Base-by-base conservation (phyloP, 805 yeast genomes). In the Candida sphagnicola region DNA sequence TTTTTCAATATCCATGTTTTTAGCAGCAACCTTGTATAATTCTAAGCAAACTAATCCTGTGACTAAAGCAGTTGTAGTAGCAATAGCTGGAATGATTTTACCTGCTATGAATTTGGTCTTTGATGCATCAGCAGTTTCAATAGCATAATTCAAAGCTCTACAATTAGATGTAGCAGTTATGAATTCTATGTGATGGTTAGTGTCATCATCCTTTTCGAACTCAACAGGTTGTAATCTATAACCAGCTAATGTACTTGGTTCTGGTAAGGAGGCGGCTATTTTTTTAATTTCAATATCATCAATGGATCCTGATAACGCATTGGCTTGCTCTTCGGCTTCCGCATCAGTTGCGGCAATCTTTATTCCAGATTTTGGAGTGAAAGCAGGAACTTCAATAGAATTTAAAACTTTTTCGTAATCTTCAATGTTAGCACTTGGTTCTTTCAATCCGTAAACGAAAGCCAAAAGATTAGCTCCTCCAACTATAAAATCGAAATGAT, bases 81-180 rank as follows among this genome's bases (percentile, higher is more conserved):
- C 99, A 70, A 93, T 93, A 15, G 99, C 99, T 12, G 99, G 99
- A 49, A 93, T 93, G 49, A 93, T 93, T 65, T 95, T 82, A 34
- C 99, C 99, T 5, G 99, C 99, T 60, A 93, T 91, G 54, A 91
- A 88, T 69, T 93, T 93, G 28, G 99, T 93, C 69, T 85, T 87
- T 37, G 82, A 80, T 46, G 81, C 78, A 56, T 91, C 97, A 26
- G 91, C 97, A 10, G 88, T 70, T 56, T 88, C 95, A 49, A 91
- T 89, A 29, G 79, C 75, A 57, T 91, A 91, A 65, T 89, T 91
- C 65, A 80, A 72, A 19, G 99, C 99, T 61, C 99, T 82, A 64
- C 95, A 80, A 61, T 93, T 93, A 2, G 98, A 91, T 16, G 97
- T 95, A 15, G 98, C 95, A 13, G 91, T 72, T 51, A 93, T 93